Evolutionary conservation across 1,139 yeast genomes (phyloP).

Genomic region (Lodderomyces metapsilosis): DNA sequence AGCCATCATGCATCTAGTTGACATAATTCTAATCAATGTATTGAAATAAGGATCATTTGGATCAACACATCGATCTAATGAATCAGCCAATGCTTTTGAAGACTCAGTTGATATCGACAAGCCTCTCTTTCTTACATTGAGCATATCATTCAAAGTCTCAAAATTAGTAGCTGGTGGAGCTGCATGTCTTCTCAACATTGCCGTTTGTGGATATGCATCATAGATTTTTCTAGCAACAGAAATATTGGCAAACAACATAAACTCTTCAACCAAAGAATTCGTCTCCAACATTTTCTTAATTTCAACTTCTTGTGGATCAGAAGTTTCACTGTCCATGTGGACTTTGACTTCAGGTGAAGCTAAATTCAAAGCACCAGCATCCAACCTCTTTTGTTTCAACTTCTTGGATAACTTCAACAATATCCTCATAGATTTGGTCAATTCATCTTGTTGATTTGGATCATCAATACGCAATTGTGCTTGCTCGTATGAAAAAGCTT

Average conservation of each 20-base stretch:
- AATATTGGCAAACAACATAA: constrained; percentile 95
- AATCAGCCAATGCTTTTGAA: constrained; percentile 90
- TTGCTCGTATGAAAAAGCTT: constrained; percentile 91
- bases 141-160: constrained; percentile 84
- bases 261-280: constrained; percentile 95
- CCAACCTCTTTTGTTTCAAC: constrained; percentile 79
- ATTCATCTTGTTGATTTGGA: constrained; percentile 67
- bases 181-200: constrained; percentile 96
- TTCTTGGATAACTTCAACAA: constrained; percentile 75
- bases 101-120: constrained; percentile 77
- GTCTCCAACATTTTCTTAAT: constrained; percentile 85
- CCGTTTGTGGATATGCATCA: constrained; percentile 95
- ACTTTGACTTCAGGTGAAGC: constrained; percentile 99
- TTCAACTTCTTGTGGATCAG: constrained; percentile 96
- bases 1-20: constrained; percentile 99
- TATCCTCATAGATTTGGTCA: constrained; percentile 87
- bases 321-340: constrained; percentile 94
- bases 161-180: constrained; percentile 95
- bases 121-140: constrained; percentile 75
- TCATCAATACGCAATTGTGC: constrained; percentile 95
- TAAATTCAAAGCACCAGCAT: constrained; percentile 93
- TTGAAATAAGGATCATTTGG: constrained; percentile 86
- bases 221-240: constrained; percentile 91
- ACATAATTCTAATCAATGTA: constrained; percentile 91
- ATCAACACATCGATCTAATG: constrained; percentile 85